These are phyloP conservation scores for Umbelopsis isabellina DNA, from an alignment of 192 early-diverging fungal species.

Conservation along the genomic window DNA sequence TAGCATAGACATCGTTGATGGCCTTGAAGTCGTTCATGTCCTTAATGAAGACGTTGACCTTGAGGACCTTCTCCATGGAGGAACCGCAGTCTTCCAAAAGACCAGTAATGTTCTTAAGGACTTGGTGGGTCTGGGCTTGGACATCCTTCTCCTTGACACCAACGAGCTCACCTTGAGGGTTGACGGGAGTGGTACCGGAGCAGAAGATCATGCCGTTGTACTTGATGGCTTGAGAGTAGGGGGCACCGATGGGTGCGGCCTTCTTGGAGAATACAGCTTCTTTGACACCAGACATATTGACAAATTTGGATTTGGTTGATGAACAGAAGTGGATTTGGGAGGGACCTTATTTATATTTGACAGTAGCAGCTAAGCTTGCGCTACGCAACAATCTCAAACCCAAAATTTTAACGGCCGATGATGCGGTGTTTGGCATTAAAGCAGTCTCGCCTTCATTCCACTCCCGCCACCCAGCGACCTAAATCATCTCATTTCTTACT, in stretches of 20 bases:
- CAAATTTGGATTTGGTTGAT: neutral
- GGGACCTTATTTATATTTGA: slow-evolving; percentile 12
- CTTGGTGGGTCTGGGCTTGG: slow-evolving; percentile 70
- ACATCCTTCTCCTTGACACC: slow-evolving; percentile 50
- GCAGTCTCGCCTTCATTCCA: neutral
- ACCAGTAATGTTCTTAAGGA: slow-evolving; percentile 79
- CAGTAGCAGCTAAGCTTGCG: neutral
- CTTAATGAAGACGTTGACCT: slow-evolving; percentile 92
- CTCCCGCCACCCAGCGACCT: neutral
- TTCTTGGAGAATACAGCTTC: slow-evolving; percentile 24
- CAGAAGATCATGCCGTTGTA: slow-evolving; percentile 81
- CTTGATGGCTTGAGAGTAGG: slow-evolving; percentile 64
- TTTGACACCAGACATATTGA: slow-evolving; percentile 21
- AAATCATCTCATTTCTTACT: neutral
- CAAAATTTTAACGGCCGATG: slow-evolving; percentile 11
- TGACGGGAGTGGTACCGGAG: slow-evolving; percentile 71
- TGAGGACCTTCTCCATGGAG: slow-evolving; percentile 82
- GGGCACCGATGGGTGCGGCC: slow-evolving; percentile 26
- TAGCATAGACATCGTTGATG: slow-evolving; percentile 87
- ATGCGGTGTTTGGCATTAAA: neutral
- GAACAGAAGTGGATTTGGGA: neutral
- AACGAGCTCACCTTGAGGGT: slow-evolving; percentile 68
- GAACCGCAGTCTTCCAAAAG: slow-evolving; percentile 80
- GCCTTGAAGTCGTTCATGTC: slow-evolving; percentile 85
- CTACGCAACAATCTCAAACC: slow-evolving; percentile 19